Evolutionary conservation across 441 rosid species (phyloP).

Genomic region (Arabidopsis hybrid): DNA sequence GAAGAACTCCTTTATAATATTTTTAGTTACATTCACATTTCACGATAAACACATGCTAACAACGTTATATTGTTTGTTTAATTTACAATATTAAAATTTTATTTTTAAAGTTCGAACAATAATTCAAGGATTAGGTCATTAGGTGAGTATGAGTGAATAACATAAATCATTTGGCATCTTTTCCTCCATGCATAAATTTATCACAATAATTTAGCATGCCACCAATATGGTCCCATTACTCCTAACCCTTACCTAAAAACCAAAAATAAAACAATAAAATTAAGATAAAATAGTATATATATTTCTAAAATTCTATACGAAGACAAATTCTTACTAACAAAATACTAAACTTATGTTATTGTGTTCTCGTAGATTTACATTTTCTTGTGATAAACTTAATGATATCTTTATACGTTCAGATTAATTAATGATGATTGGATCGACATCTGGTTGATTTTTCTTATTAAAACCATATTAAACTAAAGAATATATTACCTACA

Average conservation of each 20-base stretch:
- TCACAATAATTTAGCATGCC: slow-evolving; percentile 3
- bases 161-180: slow-evolving; percentile 39
- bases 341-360: background rate
- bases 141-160: slow-evolving; percentile 3
- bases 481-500: too few relatives aligned
- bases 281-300: background rate
- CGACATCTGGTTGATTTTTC: too few relatives aligned
- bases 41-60: slow-evolving; percentile 44
- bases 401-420: too few relatives aligned
- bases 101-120: slow-evolving; percentile 21
- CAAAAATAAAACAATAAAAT: background rate
- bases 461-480: too few relatives aligned
- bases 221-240: slow-evolving; percentile 7
- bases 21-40: slow-evolving; percentile 36
- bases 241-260: background rate
- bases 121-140: slow-evolving; percentile 34
- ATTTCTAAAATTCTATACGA: background rate
- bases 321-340: background rate
- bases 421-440: too few relatives aligned
- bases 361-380: too few relatives aligned
- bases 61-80: background rate
- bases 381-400: too few relatives aligned
- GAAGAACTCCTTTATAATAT: slow-evolving; percentile 8
- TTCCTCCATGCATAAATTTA: slow-evolving; percentile 2
- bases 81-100: background rate